phyloP scores from a whole-genome alignment of 345 rosid genomes.

The Hevea brasiliensis region DNA sequence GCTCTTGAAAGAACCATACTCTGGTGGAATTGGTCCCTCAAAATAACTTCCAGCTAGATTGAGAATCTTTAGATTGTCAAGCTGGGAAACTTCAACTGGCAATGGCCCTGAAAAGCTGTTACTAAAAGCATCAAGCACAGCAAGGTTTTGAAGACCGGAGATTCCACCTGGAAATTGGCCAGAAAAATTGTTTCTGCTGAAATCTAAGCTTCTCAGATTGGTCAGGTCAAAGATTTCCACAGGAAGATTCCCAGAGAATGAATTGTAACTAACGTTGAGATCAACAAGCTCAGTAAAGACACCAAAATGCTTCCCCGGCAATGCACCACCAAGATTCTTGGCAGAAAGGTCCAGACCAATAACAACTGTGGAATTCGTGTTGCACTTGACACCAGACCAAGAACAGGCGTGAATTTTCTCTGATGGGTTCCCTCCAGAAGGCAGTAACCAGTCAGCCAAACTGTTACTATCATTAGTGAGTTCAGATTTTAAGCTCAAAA shows the following conservation, averaged over 20 bases:
- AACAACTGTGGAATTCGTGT: slow-evolving; percentile 54
- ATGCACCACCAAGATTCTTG: slow-evolving; percentile 59
- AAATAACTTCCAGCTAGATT: slow-evolving; percentile 96
- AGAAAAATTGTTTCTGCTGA: slow-evolving; percentile 86
- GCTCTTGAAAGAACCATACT: slow-evolving; percentile 65
- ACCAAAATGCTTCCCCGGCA: slow-evolving; percentile 48
- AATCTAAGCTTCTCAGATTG: slow-evolving; percentile 61
- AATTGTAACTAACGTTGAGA: slow-evolving; percentile 79
- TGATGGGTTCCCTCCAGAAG: slow-evolving; percentile 32
- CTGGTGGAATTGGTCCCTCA: slow-evolving; percentile 70
- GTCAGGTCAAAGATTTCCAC: slow-evolving; percentile 53
- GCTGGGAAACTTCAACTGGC: slow-evolving; percentile 52
- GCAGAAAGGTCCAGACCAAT: slow-evolving; percentile 60
- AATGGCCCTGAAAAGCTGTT: slow-evolving; percentile 87
- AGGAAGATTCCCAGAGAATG: slow-evolving; percentile 70
- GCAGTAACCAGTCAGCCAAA: slow-evolving; percentile 67
- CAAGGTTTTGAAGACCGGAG: slow-evolving; percentile 47
- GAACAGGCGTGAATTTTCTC: slow-evolving; percentile 55
- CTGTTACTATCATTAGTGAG: slow-evolving; percentile 42
- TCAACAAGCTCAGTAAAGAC: slow-evolving; percentile 69
- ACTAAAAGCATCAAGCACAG: slow-evolving; percentile 72
- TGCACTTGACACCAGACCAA: slow-evolving; percentile 82
- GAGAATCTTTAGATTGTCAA: slow-evolving; percentile 59
- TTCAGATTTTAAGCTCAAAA: slow-evolving; percentile 69
- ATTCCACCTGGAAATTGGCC: slow-evolving; percentile 57